Evolutionary conservation across 257 asterid species (phyloP).

Genomic region (Ballota nigra): DNA sequence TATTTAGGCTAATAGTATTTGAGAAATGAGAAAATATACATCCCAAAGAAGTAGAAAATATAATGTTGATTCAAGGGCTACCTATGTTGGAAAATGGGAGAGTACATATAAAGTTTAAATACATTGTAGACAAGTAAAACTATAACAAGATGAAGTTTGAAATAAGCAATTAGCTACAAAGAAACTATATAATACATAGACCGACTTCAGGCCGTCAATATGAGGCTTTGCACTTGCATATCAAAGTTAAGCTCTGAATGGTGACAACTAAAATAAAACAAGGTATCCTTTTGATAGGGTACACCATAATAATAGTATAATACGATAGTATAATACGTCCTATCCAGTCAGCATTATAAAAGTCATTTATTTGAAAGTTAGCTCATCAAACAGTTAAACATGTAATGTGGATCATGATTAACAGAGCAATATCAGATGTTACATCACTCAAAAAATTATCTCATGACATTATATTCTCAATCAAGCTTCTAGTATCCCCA

Average conservation of each 20-base stretch:
- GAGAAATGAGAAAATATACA: not conserved
- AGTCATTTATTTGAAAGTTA: not conserved
- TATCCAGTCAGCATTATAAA: not conserved
- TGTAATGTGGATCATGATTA: not conserved
- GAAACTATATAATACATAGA: not conserved
- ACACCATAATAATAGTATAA: not conserved
- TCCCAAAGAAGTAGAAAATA: not conserved
- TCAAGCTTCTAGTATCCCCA: not conserved
- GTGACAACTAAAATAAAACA: not conserved
- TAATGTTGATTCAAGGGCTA: conserved; percentile 2
- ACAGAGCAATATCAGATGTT: not conserved
- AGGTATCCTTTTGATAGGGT: not conserved
- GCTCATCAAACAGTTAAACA: not conserved
- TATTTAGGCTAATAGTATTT: conserved; percentile 8
- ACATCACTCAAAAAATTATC: not conserved
- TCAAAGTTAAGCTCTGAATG: not conserved
- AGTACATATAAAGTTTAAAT: not conserved
- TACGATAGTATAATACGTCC: no score
- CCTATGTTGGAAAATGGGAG: not conserved
- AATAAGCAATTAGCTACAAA: not conserved
- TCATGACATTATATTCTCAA: not conserved
- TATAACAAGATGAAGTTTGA: not conserved
- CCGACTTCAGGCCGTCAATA: not conserved
- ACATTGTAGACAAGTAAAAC: not conserved
- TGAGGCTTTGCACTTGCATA: not conserved